Conservation (phyloP, 805 yeast genomes). For the Candida wancherniae region DNA sequence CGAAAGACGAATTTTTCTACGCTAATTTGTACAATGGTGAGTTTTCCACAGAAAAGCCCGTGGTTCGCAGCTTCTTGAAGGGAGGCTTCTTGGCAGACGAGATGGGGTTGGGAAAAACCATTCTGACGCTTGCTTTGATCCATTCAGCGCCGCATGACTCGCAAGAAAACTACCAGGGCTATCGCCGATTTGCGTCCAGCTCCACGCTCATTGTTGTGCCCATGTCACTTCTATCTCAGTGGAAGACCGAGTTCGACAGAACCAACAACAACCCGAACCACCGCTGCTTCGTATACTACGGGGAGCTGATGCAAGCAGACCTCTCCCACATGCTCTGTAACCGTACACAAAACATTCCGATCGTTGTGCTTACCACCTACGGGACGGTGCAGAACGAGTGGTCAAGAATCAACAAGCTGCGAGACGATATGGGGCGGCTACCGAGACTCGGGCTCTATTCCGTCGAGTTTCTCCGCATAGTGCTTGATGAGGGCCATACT, state of each 20-base stretch:
- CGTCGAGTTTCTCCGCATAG: constrained; percentile 68
- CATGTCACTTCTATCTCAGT: constrained; percentile 85
- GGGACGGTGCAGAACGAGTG: constrained; percentile 83
- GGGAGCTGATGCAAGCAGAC: constrained; percentile 52
- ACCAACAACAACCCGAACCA: constrained; percentile 45
- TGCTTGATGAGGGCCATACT: constrained; percentile 87
- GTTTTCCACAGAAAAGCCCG: constrained; percentile 62
- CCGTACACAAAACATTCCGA: constrained; percentile 46
- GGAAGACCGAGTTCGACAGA: constrained; percentile 76
- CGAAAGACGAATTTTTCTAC: constrained; percentile 44
- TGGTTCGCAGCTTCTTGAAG: constrained; percentile 50
- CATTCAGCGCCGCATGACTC: constrained; percentile 58
- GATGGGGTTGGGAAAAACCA: constrained; percentile 95
- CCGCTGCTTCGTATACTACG: constrained; percentile 67
- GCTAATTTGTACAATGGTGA: constrained; percentile 80
- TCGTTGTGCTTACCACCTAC: constrained; percentile 76
- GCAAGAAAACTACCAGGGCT: constrained; percentile 11
- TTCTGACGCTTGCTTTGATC: constrained; percentile 71
- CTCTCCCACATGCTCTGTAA: constrained; percentile 42
- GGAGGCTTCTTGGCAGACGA: constrained; percentile 96
- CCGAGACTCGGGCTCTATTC: constrained; percentile 57
- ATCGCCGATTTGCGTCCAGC: constrained; percentile 50
- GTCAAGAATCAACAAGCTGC: constrained; percentile 36
- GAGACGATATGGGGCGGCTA: constrained; percentile 25
- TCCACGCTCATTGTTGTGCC: constrained; percentile 84